These are phyloP conservation scores for Hypoxylon sp. DNA, from an alignment of 2,329 filamentous ascomycete genomes.

Conservation along the genomic window DNA sequence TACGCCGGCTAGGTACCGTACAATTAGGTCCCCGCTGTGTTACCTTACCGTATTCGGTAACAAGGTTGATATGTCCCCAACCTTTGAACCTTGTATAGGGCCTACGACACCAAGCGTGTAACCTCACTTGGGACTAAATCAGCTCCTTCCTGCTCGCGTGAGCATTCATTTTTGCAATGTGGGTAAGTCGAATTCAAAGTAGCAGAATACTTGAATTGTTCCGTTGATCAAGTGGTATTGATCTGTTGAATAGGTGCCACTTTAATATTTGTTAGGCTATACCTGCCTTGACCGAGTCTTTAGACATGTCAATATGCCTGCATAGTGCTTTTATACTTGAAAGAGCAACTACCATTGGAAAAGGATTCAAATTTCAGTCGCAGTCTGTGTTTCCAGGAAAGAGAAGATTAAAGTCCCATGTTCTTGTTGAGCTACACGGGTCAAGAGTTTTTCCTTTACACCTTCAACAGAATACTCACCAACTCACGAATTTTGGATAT, in stretches of 20 bases:
- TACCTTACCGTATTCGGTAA: conserved; percentile 19
- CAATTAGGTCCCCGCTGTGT: conserved; percentile 3
- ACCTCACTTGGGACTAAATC: too few relatives aligned
- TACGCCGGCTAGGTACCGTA: conserved; percentile 6
- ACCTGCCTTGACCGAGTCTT: neutral
- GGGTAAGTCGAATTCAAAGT: neutral
- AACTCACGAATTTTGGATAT: neutral
- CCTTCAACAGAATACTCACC: neutral
- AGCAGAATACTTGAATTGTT: neutral
- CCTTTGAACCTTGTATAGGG: too few relatives aligned
- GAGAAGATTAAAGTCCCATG: neutral
- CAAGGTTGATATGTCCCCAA: neutral
- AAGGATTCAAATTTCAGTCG: conserved; percentile 4
- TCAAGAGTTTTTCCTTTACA: neutral
- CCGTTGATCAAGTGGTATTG: neutral
- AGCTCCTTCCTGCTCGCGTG: neutral
- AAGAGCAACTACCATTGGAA: conserved; percentile 14
- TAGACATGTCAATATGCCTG: conserved; percentile 25
- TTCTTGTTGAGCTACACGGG: conserved; percentile 1
- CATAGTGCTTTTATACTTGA: conserved; percentile 10
- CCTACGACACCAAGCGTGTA: too few relatives aligned
- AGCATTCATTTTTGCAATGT: neutral
- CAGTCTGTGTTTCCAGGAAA: conserved; percentile 10
- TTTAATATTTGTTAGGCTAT: neutral
- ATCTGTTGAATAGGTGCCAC: neutral